These are phyloP conservation scores for Lojkania enalia DNA, from an alignment of 2,329 filamentous ascomycete species.

Conservation along the genomic window DNA sequence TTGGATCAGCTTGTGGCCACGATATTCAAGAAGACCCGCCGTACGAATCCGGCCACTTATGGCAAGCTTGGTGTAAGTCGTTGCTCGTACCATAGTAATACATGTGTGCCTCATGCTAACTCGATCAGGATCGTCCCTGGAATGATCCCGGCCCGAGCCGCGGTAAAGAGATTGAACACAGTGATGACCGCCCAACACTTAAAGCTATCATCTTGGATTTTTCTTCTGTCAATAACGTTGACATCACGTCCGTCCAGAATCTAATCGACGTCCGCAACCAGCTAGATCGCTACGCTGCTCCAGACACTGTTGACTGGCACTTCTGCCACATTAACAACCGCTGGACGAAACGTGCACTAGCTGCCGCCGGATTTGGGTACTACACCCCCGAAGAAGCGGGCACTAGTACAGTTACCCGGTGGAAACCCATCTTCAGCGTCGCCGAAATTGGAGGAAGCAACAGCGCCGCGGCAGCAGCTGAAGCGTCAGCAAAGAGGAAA, in stretches of 20 bases:
- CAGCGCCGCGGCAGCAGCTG: slow-evolving; percentile 72
- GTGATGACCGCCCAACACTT: slow-evolving; percentile 65
- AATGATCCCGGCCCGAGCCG: slow-evolving; percentile 83
- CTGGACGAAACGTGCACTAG: slow-evolving; percentile 91
- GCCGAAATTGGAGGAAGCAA: slow-evolving; percentile 79
- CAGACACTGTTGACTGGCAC: slow-evolving; percentile 90
- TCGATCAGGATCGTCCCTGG: slow-evolving; percentile 77
- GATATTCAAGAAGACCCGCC: slow-evolving; percentile 65
- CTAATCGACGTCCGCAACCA: slow-evolving; percentile 95
- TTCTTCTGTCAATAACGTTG: slow-evolving; percentile 90
- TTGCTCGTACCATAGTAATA: background rate
- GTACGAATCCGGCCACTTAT: slow-evolving; percentile 72
- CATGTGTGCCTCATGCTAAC: slow-evolving; percentile 5
- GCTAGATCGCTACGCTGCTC: slow-evolving; percentile 82
- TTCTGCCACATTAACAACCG: slow-evolving; percentile 89
- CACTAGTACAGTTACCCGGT: slow-evolving; percentile 66
- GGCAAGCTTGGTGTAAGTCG: slow-evolving; percentile 44
- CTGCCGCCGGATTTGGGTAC: slow-evolving; percentile 87
- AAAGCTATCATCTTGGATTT: slow-evolving; percentile 93
- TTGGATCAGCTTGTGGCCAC: slow-evolving; percentile 65
- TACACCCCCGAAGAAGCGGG: slow-evolving; percentile 61
- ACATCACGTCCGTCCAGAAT: slow-evolving; percentile 89
- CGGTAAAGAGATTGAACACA: slow-evolving; percentile 50
- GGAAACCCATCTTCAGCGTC: slow-evolving; percentile 93
- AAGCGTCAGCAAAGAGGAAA: slow-evolving; percentile 63